phyloP scores from a whole-genome alignment of 2,329 filamentous ascomycete species.

The Apiospora pterosperma region DNA sequence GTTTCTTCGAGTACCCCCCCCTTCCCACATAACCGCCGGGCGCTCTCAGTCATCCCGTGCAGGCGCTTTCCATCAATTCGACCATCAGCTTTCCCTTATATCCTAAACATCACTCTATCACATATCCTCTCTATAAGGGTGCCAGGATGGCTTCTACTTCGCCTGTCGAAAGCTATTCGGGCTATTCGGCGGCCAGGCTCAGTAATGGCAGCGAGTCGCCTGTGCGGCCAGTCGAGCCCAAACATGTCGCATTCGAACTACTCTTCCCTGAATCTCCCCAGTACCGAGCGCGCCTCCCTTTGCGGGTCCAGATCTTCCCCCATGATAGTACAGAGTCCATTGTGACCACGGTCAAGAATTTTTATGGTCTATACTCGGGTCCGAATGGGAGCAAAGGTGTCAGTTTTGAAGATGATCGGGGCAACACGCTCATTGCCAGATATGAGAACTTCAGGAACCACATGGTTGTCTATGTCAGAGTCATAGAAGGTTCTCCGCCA shows the following conservation, averaged over 20 bases:
- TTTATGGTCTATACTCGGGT: constrained; percentile 90
- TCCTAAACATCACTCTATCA: constrained; percentile 20
- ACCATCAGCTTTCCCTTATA: constrained; percentile 13
- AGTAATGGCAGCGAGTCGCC: constrained; percentile 44
- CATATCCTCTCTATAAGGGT: constrained; percentile 19
- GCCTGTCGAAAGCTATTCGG: constrained; percentile 33
- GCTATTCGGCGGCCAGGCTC: constrained; percentile 23
- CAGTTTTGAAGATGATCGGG: constrained; percentile 89
- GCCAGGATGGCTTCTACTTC: constrained; percentile 45
- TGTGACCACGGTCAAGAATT: constrained; percentile 97
- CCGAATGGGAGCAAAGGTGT: constrained; percentile 70
- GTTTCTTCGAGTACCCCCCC: neutral
- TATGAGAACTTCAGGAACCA: constrained; percentile 94
- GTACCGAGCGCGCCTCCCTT: constrained; percentile 72
- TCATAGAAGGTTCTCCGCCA: constrained; percentile 60
- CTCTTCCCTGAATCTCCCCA: constrained; percentile 66
- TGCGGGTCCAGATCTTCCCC: constrained; percentile 86
- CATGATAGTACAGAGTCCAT: constrained; percentile 98
- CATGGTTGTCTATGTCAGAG: constrained; percentile 90
- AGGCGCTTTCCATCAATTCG: constrained; percentile 23
- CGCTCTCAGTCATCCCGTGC: constrained; percentile 14
- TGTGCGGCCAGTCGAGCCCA: constrained; percentile 49
- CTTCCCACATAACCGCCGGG: constrained; percentile 10
- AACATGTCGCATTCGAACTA: constrained; percentile 78
- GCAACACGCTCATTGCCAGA: constrained; percentile 87